Percentiles rank a stretch among this genome's conserved stretches.
These are phyloP conservation scores for Lactarius hengduanensis DNA, from an alignment of 768 basidiomycete species.

Conservation along the genomic window DNA sequence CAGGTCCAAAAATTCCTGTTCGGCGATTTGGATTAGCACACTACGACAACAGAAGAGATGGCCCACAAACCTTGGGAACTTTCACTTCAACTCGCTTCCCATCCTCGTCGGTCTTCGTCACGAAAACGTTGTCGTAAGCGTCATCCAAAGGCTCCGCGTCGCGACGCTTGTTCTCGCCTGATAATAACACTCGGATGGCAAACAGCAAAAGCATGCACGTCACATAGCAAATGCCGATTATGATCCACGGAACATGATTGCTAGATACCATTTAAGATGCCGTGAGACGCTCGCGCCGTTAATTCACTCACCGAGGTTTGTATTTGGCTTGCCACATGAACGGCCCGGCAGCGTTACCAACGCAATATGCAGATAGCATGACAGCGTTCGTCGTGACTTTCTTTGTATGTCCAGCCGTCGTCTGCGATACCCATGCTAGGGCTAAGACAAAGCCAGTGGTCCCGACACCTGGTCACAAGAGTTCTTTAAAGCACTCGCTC, in stretches of 20 bases:
- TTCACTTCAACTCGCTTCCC: constrained; percentile 54
- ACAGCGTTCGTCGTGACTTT: constrained; percentile 69
- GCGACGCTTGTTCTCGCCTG: constrained; percentile 60
- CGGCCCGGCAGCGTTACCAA: constrained; percentile 67
- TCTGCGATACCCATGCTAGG: constrained; percentile 61
- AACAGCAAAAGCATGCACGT: constrained; percentile 50
- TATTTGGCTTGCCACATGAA: constrained; percentile 77
- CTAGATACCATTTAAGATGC: constrained; percentile 35
- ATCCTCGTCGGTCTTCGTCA: constrained; percentile 50
- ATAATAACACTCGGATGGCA: constrained; percentile 52
- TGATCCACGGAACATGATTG: constrained; percentile 73
- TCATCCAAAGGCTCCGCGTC: constrained; percentile 54
- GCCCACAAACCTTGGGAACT: constrained; percentile 59
- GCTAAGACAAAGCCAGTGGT: constrained; percentile 60
- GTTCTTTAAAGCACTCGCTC: background rate
- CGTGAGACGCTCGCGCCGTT: background rate
- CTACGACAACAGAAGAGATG: background rate
- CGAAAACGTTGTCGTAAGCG: constrained; percentile 59
- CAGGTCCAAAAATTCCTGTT: constrained; percentile 67
- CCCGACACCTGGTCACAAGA: constrained; percentile 40
- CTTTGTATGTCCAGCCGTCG: constrained; percentile 74
- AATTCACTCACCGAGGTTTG: constrained; percentile 51
- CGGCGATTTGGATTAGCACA: constrained; percentile 11
- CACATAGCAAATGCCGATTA: constrained; percentile 66
- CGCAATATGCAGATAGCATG: constrained; percentile 67